A percentile compares a stretch with the other conserved stretches of the same genome.
phyloP scores from a whole-genome alignment of 352 stramenopile genomes.

The Globisporangium nagaii region DNA sequence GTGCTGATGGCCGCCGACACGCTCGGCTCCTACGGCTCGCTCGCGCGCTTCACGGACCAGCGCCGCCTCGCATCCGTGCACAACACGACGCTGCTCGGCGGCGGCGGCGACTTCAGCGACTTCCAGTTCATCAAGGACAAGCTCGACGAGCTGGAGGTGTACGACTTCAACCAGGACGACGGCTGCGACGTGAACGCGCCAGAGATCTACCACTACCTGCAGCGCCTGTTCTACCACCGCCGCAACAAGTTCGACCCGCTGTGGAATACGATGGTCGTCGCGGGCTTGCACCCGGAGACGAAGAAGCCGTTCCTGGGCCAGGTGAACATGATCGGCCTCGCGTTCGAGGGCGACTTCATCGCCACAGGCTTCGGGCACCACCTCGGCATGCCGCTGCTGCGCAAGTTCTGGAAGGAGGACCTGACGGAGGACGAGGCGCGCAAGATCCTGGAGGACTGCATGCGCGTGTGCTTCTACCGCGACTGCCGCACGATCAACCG shows the following conservation, averaged over 20 bases:
- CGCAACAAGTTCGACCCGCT: slow-evolving; percentile 99
- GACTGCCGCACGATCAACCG: slow-evolving; percentile 98
- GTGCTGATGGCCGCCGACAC: slow-evolving; percentile 98
- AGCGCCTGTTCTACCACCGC: slow-evolving; percentile 97
- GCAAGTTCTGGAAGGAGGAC: slow-evolving; percentile 92
- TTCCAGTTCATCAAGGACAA: slow-evolving; percentile 96
- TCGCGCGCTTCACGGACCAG: slow-evolving; percentile 97
- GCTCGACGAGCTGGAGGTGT: slow-evolving; percentile 91
- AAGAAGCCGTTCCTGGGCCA: slow-evolving; percentile 93
- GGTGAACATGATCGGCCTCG: slow-evolving; percentile 96
- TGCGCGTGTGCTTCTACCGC: slow-evolving; percentile 98
- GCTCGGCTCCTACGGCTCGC: slow-evolving; percentile 95
- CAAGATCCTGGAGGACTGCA: slow-evolving; percentile 95
- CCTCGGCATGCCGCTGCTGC: slow-evolving; percentile 95
- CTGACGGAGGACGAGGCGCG: slow-evolving; percentile 93
- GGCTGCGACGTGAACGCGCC: slow-evolving; percentile 91
- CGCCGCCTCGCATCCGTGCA: slow-evolving; percentile 82
- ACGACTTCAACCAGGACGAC: slow-evolving; percentile 95
- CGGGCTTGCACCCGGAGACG: slow-evolving; percentile 89
- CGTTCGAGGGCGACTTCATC: slow-evolving; percentile 96
- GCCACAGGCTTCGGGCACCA: slow-evolving; percentile 97
- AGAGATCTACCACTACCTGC: slow-evolving; percentile 96
- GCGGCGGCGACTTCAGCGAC: slow-evolving; percentile 96
- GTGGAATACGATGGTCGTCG: slow-evolving; percentile 98
- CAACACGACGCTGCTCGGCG: slow-evolving; percentile 93